A percentile compares a stretch with the other conserved stretches of the same genome.
phyloP scores from a whole-genome alignment of 1,284 basidiomycete genomes.

The Neonothopanus nambi region DNA sequence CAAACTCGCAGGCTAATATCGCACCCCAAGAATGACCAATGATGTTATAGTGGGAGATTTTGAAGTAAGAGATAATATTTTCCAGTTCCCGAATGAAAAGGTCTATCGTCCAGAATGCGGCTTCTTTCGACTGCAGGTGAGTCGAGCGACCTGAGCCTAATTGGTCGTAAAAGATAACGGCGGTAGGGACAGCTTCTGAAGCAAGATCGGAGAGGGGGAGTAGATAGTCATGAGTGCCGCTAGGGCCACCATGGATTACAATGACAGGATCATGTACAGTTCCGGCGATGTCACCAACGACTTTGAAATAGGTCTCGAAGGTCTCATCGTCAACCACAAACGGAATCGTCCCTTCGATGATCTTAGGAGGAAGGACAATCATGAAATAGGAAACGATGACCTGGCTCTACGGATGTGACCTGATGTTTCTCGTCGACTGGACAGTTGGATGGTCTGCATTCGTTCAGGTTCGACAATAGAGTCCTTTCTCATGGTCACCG shows the following conservation, averaged over 20 bases:
- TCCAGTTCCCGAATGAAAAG: constrained; percentile 50
- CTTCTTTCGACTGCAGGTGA: constrained; percentile 41
- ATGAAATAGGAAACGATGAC: too few species aligned
- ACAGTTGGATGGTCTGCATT: too few species aligned
- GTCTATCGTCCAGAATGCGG: constrained; percentile 43
- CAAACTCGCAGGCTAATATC: constrained; percentile 35
- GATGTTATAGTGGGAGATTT: constrained; percentile 39
- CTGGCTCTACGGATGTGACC: too few species aligned
- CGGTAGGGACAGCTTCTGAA: constrained; percentile 27
- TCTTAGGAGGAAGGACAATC: too few species aligned
- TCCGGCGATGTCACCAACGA: constrained; percentile 37
- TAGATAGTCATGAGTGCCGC: constrained; percentile 38
- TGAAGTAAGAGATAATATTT: constrained; percentile 40
- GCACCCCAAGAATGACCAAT: constrained; percentile 55
- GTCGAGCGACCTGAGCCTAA: constrained; percentile 50
- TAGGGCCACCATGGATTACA: constrained; percentile 47
- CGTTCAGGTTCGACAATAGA: too few species aligned
- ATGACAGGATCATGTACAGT: constrained; percentile 36
- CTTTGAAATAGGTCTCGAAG: constrained; percentile 47
- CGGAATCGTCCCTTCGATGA: neutral
- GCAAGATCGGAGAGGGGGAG: constrained; percentile 34
- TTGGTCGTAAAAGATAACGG: constrained; percentile 52
- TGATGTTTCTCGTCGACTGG: too few species aligned
- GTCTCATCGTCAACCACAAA: constrained; percentile 18
- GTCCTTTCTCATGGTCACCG: too few species aligned